A percentile compares a stretch with the other conserved stretches of the same genome.
Conservation (phyloP, 228 moss, liverwort and hornwort genomes). For the Sphagnum magellanicum region DNA sequence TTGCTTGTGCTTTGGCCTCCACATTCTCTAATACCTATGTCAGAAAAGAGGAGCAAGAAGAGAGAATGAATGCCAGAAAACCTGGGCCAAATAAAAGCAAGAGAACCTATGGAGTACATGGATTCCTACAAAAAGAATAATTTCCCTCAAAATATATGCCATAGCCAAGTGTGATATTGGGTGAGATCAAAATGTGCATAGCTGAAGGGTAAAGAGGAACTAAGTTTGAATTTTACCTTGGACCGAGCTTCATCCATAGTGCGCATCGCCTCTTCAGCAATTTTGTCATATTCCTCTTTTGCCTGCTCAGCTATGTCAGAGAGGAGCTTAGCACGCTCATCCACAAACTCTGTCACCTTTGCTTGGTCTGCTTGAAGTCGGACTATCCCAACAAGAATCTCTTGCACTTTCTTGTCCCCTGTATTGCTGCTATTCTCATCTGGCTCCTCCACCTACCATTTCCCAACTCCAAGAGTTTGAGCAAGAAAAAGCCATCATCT, state of each 20-base stretch:
- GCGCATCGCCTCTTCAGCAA: conserved; percentile 79
- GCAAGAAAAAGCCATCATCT: not conserved
- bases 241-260: conserved; percentile 92
- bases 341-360: conserved; percentile 81
- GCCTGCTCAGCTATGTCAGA: conserved; percentile 86
- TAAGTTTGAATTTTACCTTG: conserved; percentile 40
- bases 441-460: conserved; percentile 32
- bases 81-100: too few species aligned
- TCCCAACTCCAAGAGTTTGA: not conserved
- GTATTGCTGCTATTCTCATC: conserved; percentile 26
- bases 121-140: too few species aligned
- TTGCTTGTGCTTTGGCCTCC: conserved; percentile 72
- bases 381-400: conserved; percentile 77
- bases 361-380: conserved; percentile 77
- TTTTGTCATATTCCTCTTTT: conserved; percentile 74
- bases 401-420: conserved; percentile 73
- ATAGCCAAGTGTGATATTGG: too few species aligned
- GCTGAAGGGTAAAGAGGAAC: not conserved
- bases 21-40: conserved; percentile 73
- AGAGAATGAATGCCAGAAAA: too few species aligned
- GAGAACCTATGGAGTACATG: too few species aligned
- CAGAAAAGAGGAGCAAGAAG: not conserved
- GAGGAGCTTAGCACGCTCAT: conserved; percentile 83
- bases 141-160: too few species aligned
- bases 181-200: not conserved